phyloP scores from a whole-genome alignment of 1,284 basidiomycete species.

The Neolentinus lepideus region DNA sequence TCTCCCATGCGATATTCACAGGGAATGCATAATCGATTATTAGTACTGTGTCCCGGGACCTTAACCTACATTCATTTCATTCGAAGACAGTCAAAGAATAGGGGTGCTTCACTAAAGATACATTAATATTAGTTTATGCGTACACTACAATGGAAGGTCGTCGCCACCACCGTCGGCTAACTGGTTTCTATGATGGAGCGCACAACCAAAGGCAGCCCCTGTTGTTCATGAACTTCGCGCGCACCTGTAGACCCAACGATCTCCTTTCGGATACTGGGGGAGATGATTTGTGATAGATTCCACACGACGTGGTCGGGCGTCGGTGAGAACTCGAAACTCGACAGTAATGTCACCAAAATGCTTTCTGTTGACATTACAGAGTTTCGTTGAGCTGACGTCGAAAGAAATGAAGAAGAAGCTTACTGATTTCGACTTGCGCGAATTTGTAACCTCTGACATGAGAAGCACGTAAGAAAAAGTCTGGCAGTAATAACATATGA shows the following conservation, averaged over 20 bases:
- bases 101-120: neutral
- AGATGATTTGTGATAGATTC: neutral
- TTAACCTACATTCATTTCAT: neutral
- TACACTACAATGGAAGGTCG: too few species aligned
- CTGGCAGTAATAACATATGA: neutral
- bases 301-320: neutral
- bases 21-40: too few species aligned
- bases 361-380: neutral
- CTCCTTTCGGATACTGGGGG: neutral
- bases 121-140: too few species aligned
- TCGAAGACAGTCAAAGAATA: too few species aligned
- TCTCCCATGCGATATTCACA: neutral
- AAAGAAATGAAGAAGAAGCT: neutral
- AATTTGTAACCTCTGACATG: constrained; percentile 11
- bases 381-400: neutral
- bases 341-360: neutral
- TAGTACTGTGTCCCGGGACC: too few species aligned
- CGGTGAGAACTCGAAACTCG: neutral
- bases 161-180: too few species aligned
- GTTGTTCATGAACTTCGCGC: neutral
- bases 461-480: neutral
- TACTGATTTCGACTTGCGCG: constrained; percentile 11
- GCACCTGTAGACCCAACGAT: neutral
- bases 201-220: neutral
- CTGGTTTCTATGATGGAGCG: neutral